These are phyloP conservation scores for Botrytis pseudocinerea DNA, from an alignment of 2,329 filamentous ascomycete species.

Conservation along the genomic window DNA sequence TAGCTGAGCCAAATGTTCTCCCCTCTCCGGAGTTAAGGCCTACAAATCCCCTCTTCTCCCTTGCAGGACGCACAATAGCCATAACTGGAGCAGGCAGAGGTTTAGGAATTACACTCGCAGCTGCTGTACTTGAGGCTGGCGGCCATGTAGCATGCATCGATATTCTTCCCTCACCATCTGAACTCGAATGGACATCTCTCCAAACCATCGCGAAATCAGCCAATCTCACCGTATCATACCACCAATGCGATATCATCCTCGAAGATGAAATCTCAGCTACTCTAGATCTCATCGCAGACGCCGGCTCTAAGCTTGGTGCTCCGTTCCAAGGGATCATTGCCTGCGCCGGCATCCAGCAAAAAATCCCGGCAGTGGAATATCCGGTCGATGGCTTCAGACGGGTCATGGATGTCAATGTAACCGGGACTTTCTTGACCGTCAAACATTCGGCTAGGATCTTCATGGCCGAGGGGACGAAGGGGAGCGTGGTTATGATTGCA, in stretches of 20 bases:
- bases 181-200: neutral
- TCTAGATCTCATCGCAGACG: conserved; percentile 38
- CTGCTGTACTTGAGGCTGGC: conserved; percentile 51
- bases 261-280: conserved; percentile 44
- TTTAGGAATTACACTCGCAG: conserved; percentile 50
- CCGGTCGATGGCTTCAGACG: conserved; percentile 49
- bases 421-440: conserved; percentile 67
- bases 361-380: conserved; percentile 68
- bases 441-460: conserved; percentile 66
- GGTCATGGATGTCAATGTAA: conserved; percentile 71
- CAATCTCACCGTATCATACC: neutral
- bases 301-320: conserved; percentile 34
- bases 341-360: conserved; percentile 67
- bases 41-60: conserved; percentile 41
- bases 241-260: conserved; percentile 49
- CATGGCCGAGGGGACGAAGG: conserved; percentile 43
- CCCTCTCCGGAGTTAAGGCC: neutral
- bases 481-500: conserved; percentile 53
- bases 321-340: conserved; percentile 62
- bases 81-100: conserved; percentile 53
- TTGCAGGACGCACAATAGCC: conserved; percentile 42
- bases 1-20: neutral
- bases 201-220: conserved; percentile 41
- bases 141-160: conserved; percentile 47
- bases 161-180: conserved; percentile 27